These are phyloP conservation scores for Rhynchospora tenuis DNA, from an alignment of 176 grass and related monocot genomes.

Conservation along the genomic window DNA sequence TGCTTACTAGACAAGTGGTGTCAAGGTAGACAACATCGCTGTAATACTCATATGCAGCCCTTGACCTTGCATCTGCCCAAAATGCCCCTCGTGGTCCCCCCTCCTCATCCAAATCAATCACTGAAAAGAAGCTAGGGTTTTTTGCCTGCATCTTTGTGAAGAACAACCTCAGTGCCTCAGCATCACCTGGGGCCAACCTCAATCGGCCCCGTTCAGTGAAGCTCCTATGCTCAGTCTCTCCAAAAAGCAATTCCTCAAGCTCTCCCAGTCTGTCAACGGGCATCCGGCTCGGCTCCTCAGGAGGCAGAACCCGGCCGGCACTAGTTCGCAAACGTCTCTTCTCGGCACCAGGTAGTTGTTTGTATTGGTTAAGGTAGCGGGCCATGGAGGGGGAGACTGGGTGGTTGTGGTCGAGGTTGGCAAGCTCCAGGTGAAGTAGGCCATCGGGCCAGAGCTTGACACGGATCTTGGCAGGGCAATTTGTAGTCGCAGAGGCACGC, in stretches of 20 bases:
- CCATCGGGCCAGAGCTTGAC: slow-evolving; percentile 94
- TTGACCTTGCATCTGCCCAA: slow-evolving; percentile 86
- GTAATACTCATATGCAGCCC: slow-evolving; percentile 80
- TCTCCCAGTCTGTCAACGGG: slow-evolving; percentile 57
- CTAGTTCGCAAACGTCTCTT: slow-evolving; percentile 55
- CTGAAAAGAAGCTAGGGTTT: slow-evolving; percentile 82
- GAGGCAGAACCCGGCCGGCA: slow-evolving; percentile 42
- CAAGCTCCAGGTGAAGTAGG: slow-evolving; percentile 79
- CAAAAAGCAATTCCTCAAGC: slow-evolving; percentile 77
- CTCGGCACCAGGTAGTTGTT: slow-evolving; percentile 57
- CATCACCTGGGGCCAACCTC: slow-evolving; percentile 75
- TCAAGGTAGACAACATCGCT: slow-evolving; percentile 70
- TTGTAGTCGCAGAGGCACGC: slow-evolving; percentile 77
- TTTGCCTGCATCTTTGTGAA: slow-evolving; percentile 95
- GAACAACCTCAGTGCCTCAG: slow-evolving; percentile 78
- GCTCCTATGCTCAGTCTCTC: slow-evolving; percentile 60
- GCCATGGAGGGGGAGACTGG: slow-evolving; percentile 93
- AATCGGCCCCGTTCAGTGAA: slow-evolving; percentile 65
- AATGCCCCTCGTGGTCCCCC: slow-evolving; percentile 65
- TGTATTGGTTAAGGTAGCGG: slow-evolving; percentile 81
- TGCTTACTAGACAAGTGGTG: slow-evolving; percentile 61
- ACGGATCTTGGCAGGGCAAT: slow-evolving; percentile 78
- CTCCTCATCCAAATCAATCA: slow-evolving; percentile 82
- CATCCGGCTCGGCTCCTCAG: slow-evolving; percentile 66
- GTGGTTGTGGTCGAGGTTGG: slow-evolving; percentile 88